Conservation (phyloP, 2,329 filamentous ascomycete genomes). For the Cladosporium phlei region DNA sequence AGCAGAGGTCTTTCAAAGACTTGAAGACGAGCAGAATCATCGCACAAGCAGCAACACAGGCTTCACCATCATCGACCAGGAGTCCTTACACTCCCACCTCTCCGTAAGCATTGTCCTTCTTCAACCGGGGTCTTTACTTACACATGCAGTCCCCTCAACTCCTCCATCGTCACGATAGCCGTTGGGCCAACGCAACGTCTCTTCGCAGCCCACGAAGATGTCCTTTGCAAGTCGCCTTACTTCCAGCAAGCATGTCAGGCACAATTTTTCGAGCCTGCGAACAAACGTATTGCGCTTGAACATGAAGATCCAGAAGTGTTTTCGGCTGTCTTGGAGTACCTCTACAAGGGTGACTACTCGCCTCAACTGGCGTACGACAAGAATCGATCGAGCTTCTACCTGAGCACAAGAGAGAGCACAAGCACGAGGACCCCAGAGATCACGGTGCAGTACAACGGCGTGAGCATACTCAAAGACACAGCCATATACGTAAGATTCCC, state of each 20-base stretch:
- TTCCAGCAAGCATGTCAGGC: slow-evolving; percentile 63
- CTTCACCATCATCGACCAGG: slow-evolving; percentile 25
- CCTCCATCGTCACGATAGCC: slow-evolving; percentile 79
- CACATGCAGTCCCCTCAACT: slow-evolving; percentile 40
- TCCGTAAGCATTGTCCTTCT: slow-evolving; percentile 22
- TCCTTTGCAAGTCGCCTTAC: slow-evolving; percentile 73
- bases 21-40: slow-evolving; percentile 23
- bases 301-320: slow-evolving; percentile 88
- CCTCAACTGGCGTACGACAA: slow-evolving; percentile 79
- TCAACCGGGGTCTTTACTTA: not conserved
- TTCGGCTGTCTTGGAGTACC: slow-evolving; percentile 81
- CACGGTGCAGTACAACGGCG: slow-evolving; percentile 57
- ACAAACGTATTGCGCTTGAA: slow-evolving; percentile 71
- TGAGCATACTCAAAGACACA: slow-evolving; percentile 77
- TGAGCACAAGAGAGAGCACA: slow-evolving; percentile 38
- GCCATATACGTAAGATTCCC: slow-evolving; percentile 63
- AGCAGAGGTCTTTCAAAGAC: slow-evolving; percentile 33
- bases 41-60: slow-evolving; percentile 19
- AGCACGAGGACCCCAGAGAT: slow-evolving; percentile 51
- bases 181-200: slow-evolving; percentile 67
- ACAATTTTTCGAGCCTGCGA: slow-evolving; percentile 57
- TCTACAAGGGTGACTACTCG: slow-evolving; percentile 93
- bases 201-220: slow-evolving; percentile 86
- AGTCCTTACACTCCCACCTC: slow-evolving; percentile 28
- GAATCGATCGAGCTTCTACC: slow-evolving; percentile 71